These are phyloP conservation scores for Tuber umbilicatum DNA, from an alignment of 495 filamentous ascomycete species.

Conservation along the genomic window DNA sequence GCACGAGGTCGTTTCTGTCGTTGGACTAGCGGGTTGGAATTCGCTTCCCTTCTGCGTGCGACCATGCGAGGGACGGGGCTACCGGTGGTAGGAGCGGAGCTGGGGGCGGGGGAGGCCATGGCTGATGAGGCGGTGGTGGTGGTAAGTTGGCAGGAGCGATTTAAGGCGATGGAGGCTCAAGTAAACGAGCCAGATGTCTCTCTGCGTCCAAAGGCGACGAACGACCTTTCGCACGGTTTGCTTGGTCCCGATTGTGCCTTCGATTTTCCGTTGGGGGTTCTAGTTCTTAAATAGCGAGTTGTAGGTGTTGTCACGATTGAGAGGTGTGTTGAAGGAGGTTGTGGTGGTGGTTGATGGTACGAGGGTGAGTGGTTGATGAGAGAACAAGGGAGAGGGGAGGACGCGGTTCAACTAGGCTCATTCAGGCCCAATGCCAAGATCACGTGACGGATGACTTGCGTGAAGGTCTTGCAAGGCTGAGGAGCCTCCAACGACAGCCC, in stretches of 20 bases:
- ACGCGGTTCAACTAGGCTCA: background rate
- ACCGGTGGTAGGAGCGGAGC: constrained; percentile 10
- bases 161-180: background rate
- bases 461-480: background rate
- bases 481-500: background rate
- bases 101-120: constrained; percentile 10
- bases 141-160: background rate
- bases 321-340: background rate
- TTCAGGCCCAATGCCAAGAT: background rate
- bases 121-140: background rate
- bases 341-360: background rate
- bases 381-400: constrained; percentile 6
- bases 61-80: constrained; percentile 16
- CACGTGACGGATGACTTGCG: constrained; percentile 2
- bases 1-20: constrained; percentile 33
- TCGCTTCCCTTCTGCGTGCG: constrained; percentile 29
- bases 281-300: background rate
- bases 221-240: background rate
- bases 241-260: background rate
- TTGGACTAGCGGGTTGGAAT: constrained; percentile 36
- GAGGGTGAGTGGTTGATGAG: background rate
- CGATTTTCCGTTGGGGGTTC: background rate
- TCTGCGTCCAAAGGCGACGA: background rate
- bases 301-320: background rate
- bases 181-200: background rate